Base-by-base conservation (phyloP, 345 rosid species). In the Reutealis trisperma region DNA sequence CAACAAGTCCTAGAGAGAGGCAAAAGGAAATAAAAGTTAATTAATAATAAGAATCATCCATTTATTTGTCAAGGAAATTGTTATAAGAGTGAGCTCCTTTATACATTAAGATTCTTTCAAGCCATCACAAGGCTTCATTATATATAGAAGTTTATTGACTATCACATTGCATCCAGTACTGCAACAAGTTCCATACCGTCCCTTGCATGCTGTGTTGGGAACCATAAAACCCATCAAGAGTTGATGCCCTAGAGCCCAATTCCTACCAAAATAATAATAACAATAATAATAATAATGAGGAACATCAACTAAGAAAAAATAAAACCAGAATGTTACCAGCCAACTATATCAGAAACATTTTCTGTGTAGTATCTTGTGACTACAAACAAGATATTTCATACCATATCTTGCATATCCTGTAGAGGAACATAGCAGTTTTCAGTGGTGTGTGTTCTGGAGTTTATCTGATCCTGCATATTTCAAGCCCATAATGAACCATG, bases 341-440 rank as follows among this genome's bases (percentile, higher is more conserved):
- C 49, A 44, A 24, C 47, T 25, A 80, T 52, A 42, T 30, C 61
- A 62, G 22, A 52, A 67, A 51, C 41, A 63, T 73, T 41, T n/a
- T 60, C 63, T 47, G 44, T 49, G 44, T 60, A 54, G 7, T 32
- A 76, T 3, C 16, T 77, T 45, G 11, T 19, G 25, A 41, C 70
- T 12, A 63, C 54, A 32, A 19, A 55, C 73, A 52, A 55, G 22
- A 22, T 49, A 11, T 63, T 66, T 10, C 78, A 52, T 78, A 87
- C 89, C 81, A 78, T 76, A 60, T 63, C 86, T 71, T 73, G 87
- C 79, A 83, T 77, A 73, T 80, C 86, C 80, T 77, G 84, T 63
- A 82, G 90, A 62, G 90, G 83, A 80, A 82, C 76, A 73, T 86
- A 86, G 83, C 82, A 80, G 64, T 85, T 79, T 45, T 81, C 85